Evolutionary conservation across 2,329 filamentous ascomycete genomes (phyloP), one percentile per base, ranked within the genome.

Genomic region (Xylaria sp.): DNA sequence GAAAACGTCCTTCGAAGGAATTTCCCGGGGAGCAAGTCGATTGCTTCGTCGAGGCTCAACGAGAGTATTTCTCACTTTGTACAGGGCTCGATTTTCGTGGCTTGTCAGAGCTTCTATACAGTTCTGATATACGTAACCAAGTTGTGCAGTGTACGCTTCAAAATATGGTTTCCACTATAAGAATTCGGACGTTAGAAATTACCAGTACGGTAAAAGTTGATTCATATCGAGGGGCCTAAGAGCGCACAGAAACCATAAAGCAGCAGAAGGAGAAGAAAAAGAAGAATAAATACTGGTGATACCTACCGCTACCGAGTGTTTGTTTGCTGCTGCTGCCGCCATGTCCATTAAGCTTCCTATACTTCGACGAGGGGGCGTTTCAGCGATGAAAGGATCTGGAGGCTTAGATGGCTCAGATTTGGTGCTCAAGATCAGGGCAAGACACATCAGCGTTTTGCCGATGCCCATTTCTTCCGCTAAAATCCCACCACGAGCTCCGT

Each of bases 361-460:
- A 0, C 57, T 84, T 56, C 73, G 83, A 73, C 74, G 81, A 56
- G 76, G 82, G 66, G 50, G 81, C 73, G 59, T 84, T 76, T 66
- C 79, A 71, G 67, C 76, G 52, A 73, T 86, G 82, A 76, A 91
- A 88, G 63, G 90, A 78, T 2, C 89, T 85, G 1, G 94, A 91
- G 3, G 91, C 87, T 20, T 84, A 81, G 5, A 93, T 88, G 12
- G 87, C 70, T 94, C 87, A 39, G 90, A 84, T 74, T 88, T 89
- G 0, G 93, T 97, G 2, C 93, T 90, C 32, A 97, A 83, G 48
- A 98, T 90, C 1, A 94, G 82, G 7, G 91, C 86, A 20, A 98
- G 82, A 72, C 92, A 95, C 12, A 98, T 97, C 32, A 98, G 81
- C 0, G 95, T 98, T 82, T 98, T 98, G 0, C 95, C 94, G 0